Evolutionary conservation across 208 protist genomes (phyloP).

Genomic region (Wallacemonas rigidus): DNA sequence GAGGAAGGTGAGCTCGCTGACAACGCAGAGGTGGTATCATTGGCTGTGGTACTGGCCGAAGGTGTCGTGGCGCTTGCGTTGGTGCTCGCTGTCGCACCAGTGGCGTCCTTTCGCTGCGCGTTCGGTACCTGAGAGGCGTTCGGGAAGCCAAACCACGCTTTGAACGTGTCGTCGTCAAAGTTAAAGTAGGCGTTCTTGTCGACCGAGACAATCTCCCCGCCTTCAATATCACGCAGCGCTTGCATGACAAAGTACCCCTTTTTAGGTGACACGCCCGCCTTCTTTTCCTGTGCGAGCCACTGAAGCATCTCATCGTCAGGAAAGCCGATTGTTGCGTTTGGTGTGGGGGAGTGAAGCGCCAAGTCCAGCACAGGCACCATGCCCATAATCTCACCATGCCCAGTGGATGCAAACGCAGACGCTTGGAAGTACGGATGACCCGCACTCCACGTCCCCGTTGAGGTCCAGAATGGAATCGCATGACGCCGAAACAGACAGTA

Average conservation of each 20-base stretch:
- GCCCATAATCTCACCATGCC: constrained; percentile 71
- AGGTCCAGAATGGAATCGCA: constrained; percentile 84
- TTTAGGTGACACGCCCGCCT: constrained; percentile 43
- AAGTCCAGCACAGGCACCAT: constrained; percentile 89
- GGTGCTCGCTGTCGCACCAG: not conserved
- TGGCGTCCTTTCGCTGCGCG: constrained; percentile 18
- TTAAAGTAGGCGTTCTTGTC: constrained; percentile 90
- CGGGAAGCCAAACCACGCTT: constrained; percentile 86
- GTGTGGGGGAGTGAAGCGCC: constrained; percentile 72
- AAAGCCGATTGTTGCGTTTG: constrained; percentile 84
- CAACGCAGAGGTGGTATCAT: no score
- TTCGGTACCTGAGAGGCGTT: constrained; percentile 59
- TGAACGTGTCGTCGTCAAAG: constrained; percentile 87
- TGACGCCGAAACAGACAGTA: constrained; percentile 89
- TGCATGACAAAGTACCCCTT: constrained; percentile 90
- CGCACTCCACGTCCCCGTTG: constrained; percentile 43
- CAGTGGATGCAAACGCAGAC: constrained; percentile 49
- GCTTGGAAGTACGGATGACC: constrained; percentile 80
- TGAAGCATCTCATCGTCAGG: constrained; percentile 86
- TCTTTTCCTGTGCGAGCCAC: constrained; percentile 80
- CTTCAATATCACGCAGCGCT: constrained; percentile 80
- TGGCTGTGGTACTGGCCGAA: not conserved
- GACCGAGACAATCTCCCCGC: constrained; percentile 72
- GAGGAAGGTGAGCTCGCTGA: no score
- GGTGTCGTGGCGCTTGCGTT: not conserved